Conservation (phyloP, 2,329 filamentous ascomycete genomes). For the Epicoccum sorghinum region DNA sequence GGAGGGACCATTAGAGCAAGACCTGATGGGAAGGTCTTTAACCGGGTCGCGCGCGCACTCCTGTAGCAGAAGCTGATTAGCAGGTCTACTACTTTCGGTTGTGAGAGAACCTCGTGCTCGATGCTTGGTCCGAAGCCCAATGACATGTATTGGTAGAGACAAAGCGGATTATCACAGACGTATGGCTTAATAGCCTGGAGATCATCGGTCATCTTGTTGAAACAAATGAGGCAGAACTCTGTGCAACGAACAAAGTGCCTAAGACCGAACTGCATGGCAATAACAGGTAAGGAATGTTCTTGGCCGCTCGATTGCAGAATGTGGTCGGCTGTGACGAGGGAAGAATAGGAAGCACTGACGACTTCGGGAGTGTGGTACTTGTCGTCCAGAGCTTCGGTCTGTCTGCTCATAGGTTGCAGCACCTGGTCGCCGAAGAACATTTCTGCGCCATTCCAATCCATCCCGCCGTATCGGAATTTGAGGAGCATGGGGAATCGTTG, state of each 20-base stretch:
- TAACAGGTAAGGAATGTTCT: conserved; percentile 60
- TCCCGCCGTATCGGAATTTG: conserved; percentile 60
- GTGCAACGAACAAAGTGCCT: conserved; percentile 81
- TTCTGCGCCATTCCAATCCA: conserved; percentile 74
- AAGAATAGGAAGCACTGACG: conserved; percentile 48
- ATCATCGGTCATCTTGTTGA: conserved; percentile 67
- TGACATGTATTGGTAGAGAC: conserved; percentile 85
- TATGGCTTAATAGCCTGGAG: conserved; percentile 75
- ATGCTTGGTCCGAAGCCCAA: conserved; percentile 85
- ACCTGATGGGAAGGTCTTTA: conserved; percentile 64
- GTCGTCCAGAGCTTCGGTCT: conserved; percentile 44
- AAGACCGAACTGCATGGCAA: conserved; percentile 75
- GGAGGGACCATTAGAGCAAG: conserved; percentile 61
- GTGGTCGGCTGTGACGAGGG: conserved; percentile 59
- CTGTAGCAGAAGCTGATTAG: conserved; percentile 81
- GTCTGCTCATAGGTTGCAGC: conserved; percentile 28
- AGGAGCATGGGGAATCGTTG: conserved; percentile 68
- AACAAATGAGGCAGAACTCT: conserved; percentile 86
- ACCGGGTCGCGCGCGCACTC: conserved; percentile 53
- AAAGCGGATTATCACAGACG: conserved; percentile 77
- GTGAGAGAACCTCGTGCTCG: conserved; percentile 80
- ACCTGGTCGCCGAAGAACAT: conserved; percentile 58
- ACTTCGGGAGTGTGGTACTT: conserved; percentile 48
- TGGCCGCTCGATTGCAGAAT: conserved; percentile 43
- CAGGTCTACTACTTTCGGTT: conserved; percentile 83